Evolutionary conservation across 1,284 basidiomycete species (phyloP).

Genomic region (Tetrapyrgos nigripes): DNA sequence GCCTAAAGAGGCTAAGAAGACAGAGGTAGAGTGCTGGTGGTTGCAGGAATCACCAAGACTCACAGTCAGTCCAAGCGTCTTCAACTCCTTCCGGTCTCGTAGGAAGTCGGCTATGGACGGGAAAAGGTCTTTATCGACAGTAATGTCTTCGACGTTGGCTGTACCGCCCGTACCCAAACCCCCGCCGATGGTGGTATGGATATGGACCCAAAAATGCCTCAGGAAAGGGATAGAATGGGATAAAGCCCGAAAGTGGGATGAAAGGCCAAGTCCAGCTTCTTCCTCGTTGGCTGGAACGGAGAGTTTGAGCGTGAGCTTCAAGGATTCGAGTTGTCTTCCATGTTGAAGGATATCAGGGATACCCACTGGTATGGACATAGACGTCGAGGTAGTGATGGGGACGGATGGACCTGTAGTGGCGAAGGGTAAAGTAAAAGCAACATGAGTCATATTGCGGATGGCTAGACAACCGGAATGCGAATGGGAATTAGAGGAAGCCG

Average conservation of each 20-base stretch:
- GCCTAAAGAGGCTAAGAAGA: conserved; percentile 59
- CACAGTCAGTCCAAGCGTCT: conserved; percentile 58
- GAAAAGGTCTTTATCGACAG: conserved; percentile 65
- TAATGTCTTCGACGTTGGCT: conserved; percentile 51
- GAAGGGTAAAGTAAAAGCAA: too few relatives aligned
- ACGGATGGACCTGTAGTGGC: conserved; percentile 60
- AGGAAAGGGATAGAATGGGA: conserved; percentile 59
- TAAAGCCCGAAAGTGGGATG: conserved; percentile 55
- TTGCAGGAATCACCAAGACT: conserved; percentile 25
- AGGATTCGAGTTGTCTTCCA: conserved; percentile 66
- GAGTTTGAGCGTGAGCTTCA: conserved; percentile 60
- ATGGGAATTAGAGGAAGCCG: too few relatives aligned
- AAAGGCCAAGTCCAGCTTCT: too few relatives aligned
- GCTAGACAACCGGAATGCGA: too few relatives aligned
- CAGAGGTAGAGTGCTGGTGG: conserved; percentile 43
- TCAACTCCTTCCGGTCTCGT: conserved; percentile 58
- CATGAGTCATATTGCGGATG: too few relatives aligned
- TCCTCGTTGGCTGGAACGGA: too few relatives aligned
- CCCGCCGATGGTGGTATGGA: conserved; percentile 33
- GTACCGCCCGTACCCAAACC: too few relatives aligned
- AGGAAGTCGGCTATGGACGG: conserved; percentile 72
- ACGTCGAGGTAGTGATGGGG: conserved; percentile 56
- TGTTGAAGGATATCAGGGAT: conserved; percentile 61
- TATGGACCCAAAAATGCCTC: conserved; percentile 63
- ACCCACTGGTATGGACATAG: conserved; percentile 60